Evolutionary conservation across 1,284 basidiomycete species (phyloP).

Genomic region (Grifola frondosa): DNA sequence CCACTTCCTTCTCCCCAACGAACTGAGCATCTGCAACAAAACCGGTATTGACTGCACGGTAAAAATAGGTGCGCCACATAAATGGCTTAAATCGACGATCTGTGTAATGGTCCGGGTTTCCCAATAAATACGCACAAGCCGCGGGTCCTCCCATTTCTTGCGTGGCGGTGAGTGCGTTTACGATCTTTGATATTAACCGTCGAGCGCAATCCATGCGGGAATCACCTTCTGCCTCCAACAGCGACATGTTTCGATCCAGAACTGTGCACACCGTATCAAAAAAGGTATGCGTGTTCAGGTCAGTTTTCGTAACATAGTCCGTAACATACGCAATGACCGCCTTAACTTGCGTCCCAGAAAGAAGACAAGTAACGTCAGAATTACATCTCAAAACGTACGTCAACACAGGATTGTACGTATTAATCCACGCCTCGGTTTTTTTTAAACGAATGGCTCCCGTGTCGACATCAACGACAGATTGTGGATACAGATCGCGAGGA

Average conservation of each 20-base stretch:
- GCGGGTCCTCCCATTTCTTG: slow-evolving; percentile 14
- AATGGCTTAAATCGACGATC: slow-evolving; percentile 4
- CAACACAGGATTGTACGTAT: slow-evolving; percentile 1
- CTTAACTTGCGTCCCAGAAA: slow-evolving; percentile 4
- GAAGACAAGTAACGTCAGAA: slow-evolving; percentile 10
- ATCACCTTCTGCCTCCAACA: too few species aligned
- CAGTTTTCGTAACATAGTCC: too few species aligned
- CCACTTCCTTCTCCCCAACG: too few species aligned
- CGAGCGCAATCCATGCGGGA: too few species aligned
- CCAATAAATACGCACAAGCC: slow-evolving; percentile 8
- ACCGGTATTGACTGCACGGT: too few species aligned
- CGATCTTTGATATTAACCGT: too few species aligned
- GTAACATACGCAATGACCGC: slow-evolving; percentile 8
- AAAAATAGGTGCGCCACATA: slow-evolving; percentile 7
- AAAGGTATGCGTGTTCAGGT: too few species aligned
- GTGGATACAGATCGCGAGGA: background rate
- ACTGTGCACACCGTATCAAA: too few species aligned
- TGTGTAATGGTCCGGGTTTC: slow-evolving; percentile 14
- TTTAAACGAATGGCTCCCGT: slow-evolving; percentile 1
- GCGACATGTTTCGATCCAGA: too few species aligned
- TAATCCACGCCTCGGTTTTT: slow-evolving; percentile 9
- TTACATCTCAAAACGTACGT: slow-evolving; percentile 8
- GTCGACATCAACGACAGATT: background rate
- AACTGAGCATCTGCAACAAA: too few species aligned
- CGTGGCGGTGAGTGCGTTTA: too few species aligned